A percentile compares a stretch with the other conserved stretches of the same genome.
These are phyloP conservation scores for Yamadazyma sp. DNA, from an alignment of 1,139 yeast species.

Conservation along the genomic window DNA sequence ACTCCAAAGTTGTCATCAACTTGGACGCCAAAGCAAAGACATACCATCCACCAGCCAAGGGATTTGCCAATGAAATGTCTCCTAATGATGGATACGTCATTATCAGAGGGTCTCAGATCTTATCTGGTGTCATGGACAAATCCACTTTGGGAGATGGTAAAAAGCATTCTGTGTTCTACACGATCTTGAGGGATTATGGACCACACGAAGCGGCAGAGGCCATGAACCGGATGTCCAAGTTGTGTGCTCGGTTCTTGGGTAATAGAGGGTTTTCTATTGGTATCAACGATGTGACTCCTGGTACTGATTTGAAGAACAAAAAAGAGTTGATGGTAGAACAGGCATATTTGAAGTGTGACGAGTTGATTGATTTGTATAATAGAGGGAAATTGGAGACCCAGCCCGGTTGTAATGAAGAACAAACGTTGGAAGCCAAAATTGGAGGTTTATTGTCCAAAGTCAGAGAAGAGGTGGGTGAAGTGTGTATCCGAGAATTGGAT, in stretches of 20 bases:
- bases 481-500: conserved; percentile 89
- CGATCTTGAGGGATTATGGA: conserved; percentile 92
- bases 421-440: conserved; percentile 94
- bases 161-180: conserved; percentile 93
- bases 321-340: conserved; percentile 89
- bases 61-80: conserved; percentile 88
- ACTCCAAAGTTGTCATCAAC: conserved; percentile 80
- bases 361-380: conserved; percentile 75
- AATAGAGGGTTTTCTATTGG: conserved; percentile 97
- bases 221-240: conserved; percentile 97
- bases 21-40: conserved; percentile 94
- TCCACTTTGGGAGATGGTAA: conserved; percentile 97
- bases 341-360: conserved; percentile 92
- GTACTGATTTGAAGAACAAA: conserved; percentile 66
- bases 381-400: conserved; percentile 93
- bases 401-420: conserved; percentile 99
- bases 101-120: conserved; percentile 83
- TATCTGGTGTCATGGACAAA: conserved; percentile 97
- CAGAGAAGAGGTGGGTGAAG: conserved; percentile 98
- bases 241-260: conserved; percentile 93
- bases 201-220: conserved; percentile 93
- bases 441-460: conserved; percentile 95
- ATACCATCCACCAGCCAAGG: conserved; percentile 65
- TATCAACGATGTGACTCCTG: conserved; percentile 96
- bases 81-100: conserved; percentile 95